Conservation (phyloP, 2,329 filamentous ascomycete genomes). For the Zymoseptoria ardabiliae region DNA sequence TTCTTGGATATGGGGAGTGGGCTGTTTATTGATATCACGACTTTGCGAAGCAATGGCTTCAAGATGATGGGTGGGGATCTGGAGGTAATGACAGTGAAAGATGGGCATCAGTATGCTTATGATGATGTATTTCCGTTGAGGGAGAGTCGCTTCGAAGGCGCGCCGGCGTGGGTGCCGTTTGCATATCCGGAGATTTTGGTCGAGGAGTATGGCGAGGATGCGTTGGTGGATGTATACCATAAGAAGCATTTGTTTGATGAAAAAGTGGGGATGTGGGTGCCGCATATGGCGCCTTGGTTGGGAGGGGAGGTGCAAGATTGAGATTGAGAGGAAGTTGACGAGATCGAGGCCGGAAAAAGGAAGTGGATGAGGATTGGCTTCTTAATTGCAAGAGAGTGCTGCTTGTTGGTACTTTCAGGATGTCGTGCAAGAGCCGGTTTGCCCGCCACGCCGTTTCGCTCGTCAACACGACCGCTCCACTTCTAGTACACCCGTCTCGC, state of each 20-base stretch:
- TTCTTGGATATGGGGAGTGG: constrained; percentile 56
- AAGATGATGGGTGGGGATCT: constrained; percentile 30
- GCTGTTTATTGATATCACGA: constrained; percentile 56
- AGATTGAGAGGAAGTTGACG: background rate
- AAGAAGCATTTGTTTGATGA: constrained; percentile 37
- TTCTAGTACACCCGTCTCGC: too few species aligned
- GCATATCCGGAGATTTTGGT: constrained; percentile 47
- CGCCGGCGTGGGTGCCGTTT: constrained; percentile 49
- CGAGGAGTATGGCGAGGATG: constrained; percentile 48
- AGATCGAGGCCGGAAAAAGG: background rate
- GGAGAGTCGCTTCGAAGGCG: constrained; percentile 47
- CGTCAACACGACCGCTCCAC: too few species aligned
- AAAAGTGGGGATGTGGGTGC: constrained; percentile 27
- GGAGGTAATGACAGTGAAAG: constrained; percentile 49
- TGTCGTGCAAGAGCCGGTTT: too few species aligned
- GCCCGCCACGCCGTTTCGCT: too few species aligned
- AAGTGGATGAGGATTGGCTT: background rate
- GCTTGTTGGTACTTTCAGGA: too few species aligned
- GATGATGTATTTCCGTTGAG: constrained; percentile 52
- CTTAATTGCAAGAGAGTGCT: too few species aligned
- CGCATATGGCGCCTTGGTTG: constrained; percentile 4
- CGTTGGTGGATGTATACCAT: constrained; percentile 42
- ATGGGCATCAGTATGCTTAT: constrained; percentile 47
- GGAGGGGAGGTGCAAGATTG: background rate
- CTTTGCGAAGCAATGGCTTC: constrained; percentile 42